Evolutionary conservation across 1,284 basidiomycete genomes (phyloP).

Genomic region (Puccinia coronata): DNA sequence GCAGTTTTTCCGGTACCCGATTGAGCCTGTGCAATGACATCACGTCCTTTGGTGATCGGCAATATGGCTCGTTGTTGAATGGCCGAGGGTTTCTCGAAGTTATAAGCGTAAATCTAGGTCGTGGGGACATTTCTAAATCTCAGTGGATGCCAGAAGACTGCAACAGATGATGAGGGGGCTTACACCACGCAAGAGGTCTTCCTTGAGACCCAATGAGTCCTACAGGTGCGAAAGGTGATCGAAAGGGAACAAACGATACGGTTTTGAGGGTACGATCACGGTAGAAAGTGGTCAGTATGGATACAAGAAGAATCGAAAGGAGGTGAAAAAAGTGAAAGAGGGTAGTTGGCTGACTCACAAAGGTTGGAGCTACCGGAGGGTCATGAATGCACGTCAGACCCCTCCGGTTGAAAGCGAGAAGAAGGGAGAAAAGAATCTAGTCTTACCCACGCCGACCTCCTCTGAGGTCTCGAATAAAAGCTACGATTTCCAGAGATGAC

Average conservation of each 20-base stretch:
- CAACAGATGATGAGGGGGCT: constrained; percentile 2
- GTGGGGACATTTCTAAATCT: constrained; percentile 91
- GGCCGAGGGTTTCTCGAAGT: constrained; percentile 99
- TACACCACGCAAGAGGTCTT: constrained; percentile 83
- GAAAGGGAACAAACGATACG: background rate
- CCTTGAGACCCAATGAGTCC: constrained; percentile 75
- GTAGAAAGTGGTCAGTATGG: background rate
- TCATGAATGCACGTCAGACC: constrained; percentile 32
- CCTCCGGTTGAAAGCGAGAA: constrained; percentile 34
- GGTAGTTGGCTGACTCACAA: constrained; percentile 24
- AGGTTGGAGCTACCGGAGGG: constrained; percentile 49
- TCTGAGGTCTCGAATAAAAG: constrained; percentile 45
- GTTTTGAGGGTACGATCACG: too few relatives aligned
- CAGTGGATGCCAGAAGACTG: constrained; percentile 62
- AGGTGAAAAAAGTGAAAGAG: too few relatives aligned
- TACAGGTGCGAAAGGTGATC: background rate
- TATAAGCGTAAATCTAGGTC: constrained; percentile 98
- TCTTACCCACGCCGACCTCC: constrained; percentile 48
- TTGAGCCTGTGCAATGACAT: constrained; percentile 76
- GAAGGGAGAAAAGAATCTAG: background rate
- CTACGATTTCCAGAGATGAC: background rate
- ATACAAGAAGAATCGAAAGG: too few relatives aligned
- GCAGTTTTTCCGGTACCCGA: constrained; percentile 99
- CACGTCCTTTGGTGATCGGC: constrained; percentile 72
- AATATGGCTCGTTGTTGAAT: constrained; percentile 98